Evolutionary conservation across 352 stramenopile species (phyloP).

Genomic region (Globisporangium recalcitrans): DNA sequence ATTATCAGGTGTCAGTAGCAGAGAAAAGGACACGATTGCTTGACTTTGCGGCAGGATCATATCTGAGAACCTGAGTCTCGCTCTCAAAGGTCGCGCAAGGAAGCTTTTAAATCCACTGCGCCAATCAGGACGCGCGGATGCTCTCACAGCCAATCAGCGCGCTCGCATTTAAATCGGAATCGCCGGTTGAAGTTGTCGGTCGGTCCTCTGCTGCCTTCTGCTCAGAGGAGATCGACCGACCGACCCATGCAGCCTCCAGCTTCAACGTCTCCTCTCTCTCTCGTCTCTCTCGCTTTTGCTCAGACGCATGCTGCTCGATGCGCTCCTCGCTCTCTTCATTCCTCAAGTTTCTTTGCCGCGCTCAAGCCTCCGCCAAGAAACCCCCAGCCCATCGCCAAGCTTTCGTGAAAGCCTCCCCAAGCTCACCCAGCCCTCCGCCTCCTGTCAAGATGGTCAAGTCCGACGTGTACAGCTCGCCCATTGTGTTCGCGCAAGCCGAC

Average conservation of each 20-base stretch:
- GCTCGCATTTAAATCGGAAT: slow-evolving; percentile 24
- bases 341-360: slow-evolving; percentile 35
- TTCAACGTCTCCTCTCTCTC: not conserved
- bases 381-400: slow-evolving; percentile 4
- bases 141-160: slow-evolving; percentile 15
- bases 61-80: too few species aligned
- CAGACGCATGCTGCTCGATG: too few species aligned
- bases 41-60: too few species aligned
- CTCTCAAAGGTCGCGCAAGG: not conserved
- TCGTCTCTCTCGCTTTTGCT: not conserved
- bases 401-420: not conserved
- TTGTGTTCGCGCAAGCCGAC: slow-evolving; percentile 65
- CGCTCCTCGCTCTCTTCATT: slow-evolving; percentile 27
- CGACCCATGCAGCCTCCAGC: not conserved
- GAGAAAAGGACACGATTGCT: too few species aligned
- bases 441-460: slow-evolving; percentile 60
- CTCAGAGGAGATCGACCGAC: not conserved
- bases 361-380: slow-evolving; percentile 22
- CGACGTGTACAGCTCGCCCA: slow-evolving; percentile 70
- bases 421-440: not conserved
- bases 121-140: not conserved
- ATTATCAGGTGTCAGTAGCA: too few species aligned
- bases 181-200: slow-evolving; percentile 28
- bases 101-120: not conserved
- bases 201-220: not conserved